Conservation (phyloP, 2,329 filamentous ascomycete species). For the Colletotrichum sansevieriae region DNA sequence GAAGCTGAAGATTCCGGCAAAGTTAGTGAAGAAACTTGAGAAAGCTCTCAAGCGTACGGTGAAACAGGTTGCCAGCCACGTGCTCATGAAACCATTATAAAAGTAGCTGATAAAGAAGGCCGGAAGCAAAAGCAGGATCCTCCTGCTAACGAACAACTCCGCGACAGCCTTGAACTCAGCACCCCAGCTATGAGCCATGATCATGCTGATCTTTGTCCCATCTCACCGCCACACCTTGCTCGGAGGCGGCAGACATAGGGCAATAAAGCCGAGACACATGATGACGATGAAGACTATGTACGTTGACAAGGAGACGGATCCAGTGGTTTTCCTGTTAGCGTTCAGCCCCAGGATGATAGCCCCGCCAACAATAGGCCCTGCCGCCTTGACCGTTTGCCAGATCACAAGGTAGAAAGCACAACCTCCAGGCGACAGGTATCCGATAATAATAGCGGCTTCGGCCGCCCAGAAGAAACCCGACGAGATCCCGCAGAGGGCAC, state of each 20-base stretch:
- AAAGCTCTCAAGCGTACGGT: slow-evolving; percentile 28
- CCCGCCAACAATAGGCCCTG: slow-evolving; percentile 66
- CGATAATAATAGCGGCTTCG: slow-evolving; percentile 59
- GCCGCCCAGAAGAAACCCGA: slow-evolving; percentile 54
- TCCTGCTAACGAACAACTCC: slow-evolving; percentile 17
- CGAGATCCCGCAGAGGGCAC: slow-evolving; percentile 61
- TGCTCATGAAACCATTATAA: slow-evolving; percentile 31
- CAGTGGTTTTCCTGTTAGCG: slow-evolving; percentile 63
- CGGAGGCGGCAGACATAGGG: slow-evolving; percentile 69
- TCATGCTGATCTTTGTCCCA: slow-evolving; percentile 64
- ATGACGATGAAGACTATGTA: slow-evolving; percentile 76
- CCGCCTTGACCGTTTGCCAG: slow-evolving; percentile 28
- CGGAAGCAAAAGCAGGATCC: slow-evolving; percentile 19
- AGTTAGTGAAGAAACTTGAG: slow-evolving; percentile 27
- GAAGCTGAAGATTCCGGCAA: slow-evolving; percentile 31
- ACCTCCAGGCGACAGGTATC: slow-evolving; percentile 61
- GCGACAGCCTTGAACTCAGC: slow-evolving; percentile 20
- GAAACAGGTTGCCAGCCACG: slow-evolving; percentile 28
- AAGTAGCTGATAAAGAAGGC: slow-evolving; percentile 33
- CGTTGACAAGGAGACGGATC: slow-evolving; percentile 74
- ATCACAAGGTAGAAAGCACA: slow-evolving; percentile 27
- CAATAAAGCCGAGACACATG: slow-evolving; percentile 71
- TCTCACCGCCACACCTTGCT: slow-evolving; percentile 72
- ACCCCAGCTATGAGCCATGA: background rate
- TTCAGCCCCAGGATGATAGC: slow-evolving; percentile 77